phyloP scores from a whole-genome alignment of 169 alveolate species.

The Cryptosporidium canis region DNA sequence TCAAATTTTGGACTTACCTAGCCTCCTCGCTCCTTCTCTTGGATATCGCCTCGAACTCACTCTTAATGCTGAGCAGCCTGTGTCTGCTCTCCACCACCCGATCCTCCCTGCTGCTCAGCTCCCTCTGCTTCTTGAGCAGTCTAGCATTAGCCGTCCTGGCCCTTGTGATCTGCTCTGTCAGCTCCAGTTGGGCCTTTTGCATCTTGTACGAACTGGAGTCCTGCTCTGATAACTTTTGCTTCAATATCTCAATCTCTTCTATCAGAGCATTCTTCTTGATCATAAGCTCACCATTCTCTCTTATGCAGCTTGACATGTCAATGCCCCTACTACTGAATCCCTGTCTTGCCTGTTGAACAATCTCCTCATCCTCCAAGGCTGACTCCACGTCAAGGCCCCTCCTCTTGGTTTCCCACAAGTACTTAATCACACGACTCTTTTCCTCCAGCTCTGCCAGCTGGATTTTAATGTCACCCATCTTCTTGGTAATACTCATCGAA shows the following conservation, averaged over 20 bases:
- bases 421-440: background rate
- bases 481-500: background rate
- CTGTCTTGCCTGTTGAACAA: background rate
- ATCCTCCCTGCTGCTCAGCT: constrained; percentile 32
- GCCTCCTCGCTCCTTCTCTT: background rate
- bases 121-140: constrained; percentile 44
- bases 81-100: background rate
- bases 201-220: background rate
- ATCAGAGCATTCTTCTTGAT: background rate
- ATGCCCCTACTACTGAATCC: background rate
- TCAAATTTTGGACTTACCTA: background rate
- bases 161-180: background rate
- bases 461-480: constrained; percentile 1
- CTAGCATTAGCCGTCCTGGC: constrained; percentile 14
- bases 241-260: constrained; percentile 11
- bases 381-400: background rate
- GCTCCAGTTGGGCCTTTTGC: background rate
- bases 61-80: background rate
- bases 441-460: constrained; percentile 6
- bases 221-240: constrained; percentile 24
- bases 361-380: constrained; percentile 2
- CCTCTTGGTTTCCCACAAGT: background rate
- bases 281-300: constrained; percentile 7
- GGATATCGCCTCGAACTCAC: background rate
- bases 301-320: background rate